A percentile compares a stretch with the other conserved stretches of the same genome.
Evolutionary conservation across 257 asterid species (phyloP).

Genomic region (Primulina huaijiensis): DNA sequence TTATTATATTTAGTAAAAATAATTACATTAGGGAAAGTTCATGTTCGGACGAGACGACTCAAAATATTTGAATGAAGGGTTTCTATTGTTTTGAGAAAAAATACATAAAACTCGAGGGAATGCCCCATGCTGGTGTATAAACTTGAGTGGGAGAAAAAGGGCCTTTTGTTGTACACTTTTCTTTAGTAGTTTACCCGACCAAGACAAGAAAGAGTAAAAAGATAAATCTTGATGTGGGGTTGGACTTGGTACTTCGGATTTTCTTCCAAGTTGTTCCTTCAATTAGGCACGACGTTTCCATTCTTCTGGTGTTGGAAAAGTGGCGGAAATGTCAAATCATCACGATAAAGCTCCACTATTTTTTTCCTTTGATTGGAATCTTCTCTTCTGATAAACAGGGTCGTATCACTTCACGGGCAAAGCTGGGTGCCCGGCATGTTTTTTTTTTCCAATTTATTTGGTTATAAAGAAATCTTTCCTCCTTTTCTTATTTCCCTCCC

Average conservation of each 20-base stretch:
- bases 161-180: conserved; percentile 27
- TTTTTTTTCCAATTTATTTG: no score
- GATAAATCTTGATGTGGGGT: conserved; percentile 27
- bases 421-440: no score
- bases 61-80: neutral
- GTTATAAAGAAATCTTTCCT: no score
- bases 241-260: conserved; percentile 33
- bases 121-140: neutral
- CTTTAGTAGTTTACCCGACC: conserved; percentile 8
- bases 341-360: neutral
- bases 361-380: conserved; percentile 8
- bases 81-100: neutral
- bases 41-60: neutral
- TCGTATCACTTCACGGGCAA: no score
- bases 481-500: no score
- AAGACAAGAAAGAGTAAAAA: neutral
- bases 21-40: neutral
- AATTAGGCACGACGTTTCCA: conserved; percentile 23
- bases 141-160: conserved; percentile 17
- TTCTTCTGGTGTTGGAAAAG: conserved; percentile 20
- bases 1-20: neutral
- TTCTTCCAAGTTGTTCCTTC: conserved; percentile 4
- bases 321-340: conserved; percentile 16
- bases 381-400: neutral
- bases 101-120: neutral